These are phyloP conservation scores for Boletellus emodensis DNA, from an alignment of 768 basidiomycete species.

Conservation along the genomic window DNA sequence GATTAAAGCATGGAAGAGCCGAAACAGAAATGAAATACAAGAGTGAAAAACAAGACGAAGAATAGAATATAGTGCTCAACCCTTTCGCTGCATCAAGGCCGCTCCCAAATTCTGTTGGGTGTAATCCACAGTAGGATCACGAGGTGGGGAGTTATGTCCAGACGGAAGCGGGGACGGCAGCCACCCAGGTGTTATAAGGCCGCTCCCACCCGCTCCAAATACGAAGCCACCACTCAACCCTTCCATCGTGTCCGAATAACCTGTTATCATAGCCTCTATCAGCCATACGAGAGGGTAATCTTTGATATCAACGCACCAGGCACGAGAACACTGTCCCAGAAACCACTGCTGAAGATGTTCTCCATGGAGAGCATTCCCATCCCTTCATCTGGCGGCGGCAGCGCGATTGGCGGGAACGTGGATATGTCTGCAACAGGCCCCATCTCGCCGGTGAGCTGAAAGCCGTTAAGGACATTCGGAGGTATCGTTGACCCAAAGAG, in stretches of 20 bases:
- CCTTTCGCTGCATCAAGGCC: conserved; percentile 25
- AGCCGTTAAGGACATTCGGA: conserved; percentile 40
- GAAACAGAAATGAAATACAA: conserved; percentile 1
- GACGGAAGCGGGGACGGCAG: conserved; percentile 58
- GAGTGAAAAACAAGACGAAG: conserved; percentile 1
- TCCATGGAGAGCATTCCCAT: conserved; percentile 71
- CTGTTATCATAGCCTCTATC: conserved; percentile 34
- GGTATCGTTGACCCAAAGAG: conserved; percentile 23
- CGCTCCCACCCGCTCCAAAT: conserved; percentile 79
- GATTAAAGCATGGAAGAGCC: not conserved
- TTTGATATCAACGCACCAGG: conserved; percentile 53
- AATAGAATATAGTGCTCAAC: conserved; percentile 8
- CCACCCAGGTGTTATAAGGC: conserved; percentile 72
- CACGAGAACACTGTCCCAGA: conserved; percentile 87
- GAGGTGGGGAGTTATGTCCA: conserved; percentile 43
- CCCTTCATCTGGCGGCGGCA: conserved; percentile 40
- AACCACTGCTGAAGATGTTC: conserved; percentile 69
- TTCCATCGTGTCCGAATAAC: conserved; percentile 77
- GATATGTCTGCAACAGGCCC: conserved; percentile 78
- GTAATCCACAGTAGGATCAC: conserved; percentile 26
- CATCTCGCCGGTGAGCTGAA: conserved; percentile 79
- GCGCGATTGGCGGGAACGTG: conserved; percentile 88
- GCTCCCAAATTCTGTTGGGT: conserved; percentile 24
- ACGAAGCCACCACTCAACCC: conserved; percentile 83
- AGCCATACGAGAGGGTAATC: not conserved